phyloP scores from a whole-genome alignment of 768 basidiomycete species.

The Phylloporus sp. region DNA sequence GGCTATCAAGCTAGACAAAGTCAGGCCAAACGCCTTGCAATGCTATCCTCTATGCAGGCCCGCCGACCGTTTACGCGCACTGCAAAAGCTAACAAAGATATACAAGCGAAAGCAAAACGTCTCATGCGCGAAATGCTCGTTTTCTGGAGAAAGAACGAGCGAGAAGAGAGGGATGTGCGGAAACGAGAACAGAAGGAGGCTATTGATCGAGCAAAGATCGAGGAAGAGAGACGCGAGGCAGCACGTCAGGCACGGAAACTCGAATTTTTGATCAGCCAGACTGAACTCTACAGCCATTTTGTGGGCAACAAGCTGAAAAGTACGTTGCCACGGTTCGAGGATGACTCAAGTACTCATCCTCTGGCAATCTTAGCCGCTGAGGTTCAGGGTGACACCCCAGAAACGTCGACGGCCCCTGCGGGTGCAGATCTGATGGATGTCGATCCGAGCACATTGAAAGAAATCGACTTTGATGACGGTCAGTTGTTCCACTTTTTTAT shows the following conservation, averaged over 20 bases:
- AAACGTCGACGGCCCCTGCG: constrained; percentile 42
- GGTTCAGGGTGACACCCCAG: constrained; percentile 58
- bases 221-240: constrained; percentile 92
- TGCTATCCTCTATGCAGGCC: constrained; percentile 71
- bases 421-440: constrained; percentile 58
- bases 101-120: constrained; percentile 79
- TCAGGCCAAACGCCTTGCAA: constrained; percentile 74
- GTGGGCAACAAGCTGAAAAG: constrained; percentile 95
- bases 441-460: constrained; percentile 52
- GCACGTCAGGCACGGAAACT: constrained; percentile 93
- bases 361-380: constrained; percentile 55
- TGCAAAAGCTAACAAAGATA: constrained; percentile 75
- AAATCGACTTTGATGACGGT: constrained; percentile 93
- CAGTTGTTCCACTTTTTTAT: constrained; percentile 19
- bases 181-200: constrained; percentile 96
- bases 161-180: constrained; percentile 88
- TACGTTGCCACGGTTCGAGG: constrained; percentile 35
- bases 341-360: constrained; percentile 14
- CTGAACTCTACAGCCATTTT: constrained; percentile 98
- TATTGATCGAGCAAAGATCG: constrained; percentile 77
- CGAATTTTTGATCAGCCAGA: constrained; percentile 98
- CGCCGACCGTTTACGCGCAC: constrained; percentile 72
- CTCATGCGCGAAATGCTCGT: constrained; percentile 95
- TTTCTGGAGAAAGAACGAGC: constrained; percentile 98
- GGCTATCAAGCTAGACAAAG: constrained; percentile 64